Conservation (phyloP, 306 rosid species). For the Hippophae rhamnoides region DNA sequence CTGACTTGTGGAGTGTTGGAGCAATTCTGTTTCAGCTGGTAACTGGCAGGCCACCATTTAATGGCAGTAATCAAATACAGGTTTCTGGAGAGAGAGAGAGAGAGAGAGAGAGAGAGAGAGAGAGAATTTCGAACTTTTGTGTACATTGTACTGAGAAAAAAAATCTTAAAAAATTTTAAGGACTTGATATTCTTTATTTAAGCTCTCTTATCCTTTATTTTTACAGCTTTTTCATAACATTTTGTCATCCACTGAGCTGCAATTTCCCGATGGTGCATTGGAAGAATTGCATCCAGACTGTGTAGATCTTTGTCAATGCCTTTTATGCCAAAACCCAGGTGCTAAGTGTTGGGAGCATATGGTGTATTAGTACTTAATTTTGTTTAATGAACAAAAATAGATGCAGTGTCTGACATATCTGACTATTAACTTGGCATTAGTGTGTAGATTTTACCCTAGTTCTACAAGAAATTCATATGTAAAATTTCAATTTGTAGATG, state of each 20-base stretch:
- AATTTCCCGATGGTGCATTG: constrained; percentile 61
- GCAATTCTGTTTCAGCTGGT: constrained; percentile 85
- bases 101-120: too few relatives aligned
- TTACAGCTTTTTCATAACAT: constrained; percentile 87
- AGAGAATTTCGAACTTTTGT: too few relatives aligned
- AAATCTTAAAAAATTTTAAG: too few relatives aligned
- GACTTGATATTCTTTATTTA: not conserved
- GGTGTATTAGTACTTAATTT: constrained; percentile 9
- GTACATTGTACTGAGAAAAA: too few relatives aligned
- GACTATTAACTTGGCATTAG: constrained; percentile 1
- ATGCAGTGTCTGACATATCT: constrained; percentile 3
- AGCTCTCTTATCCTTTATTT: constrained; percentile 4
- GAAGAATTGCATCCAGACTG: constrained; percentile 62
- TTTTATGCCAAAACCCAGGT: constrained; percentile 84
- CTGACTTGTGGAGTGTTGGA: constrained; percentile 99
- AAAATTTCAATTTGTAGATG: constrained; percentile 55
- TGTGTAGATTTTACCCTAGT: constrained; percentile 3
- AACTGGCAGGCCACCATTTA: constrained; percentile 83
- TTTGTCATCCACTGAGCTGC: constrained; percentile 55
- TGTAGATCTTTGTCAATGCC: constrained; percentile 86
- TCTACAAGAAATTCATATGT: constrained; percentile 11
- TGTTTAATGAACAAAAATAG: constrained; percentile 1
- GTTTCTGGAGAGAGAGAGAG: constrained; percentile 21
- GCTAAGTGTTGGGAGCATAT: constrained; percentile 11
- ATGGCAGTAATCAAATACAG: constrained; percentile 73